Evolutionary conservation across 345 rosid species (phyloP).

Genomic region (Conringia planisiliqua): DNA sequence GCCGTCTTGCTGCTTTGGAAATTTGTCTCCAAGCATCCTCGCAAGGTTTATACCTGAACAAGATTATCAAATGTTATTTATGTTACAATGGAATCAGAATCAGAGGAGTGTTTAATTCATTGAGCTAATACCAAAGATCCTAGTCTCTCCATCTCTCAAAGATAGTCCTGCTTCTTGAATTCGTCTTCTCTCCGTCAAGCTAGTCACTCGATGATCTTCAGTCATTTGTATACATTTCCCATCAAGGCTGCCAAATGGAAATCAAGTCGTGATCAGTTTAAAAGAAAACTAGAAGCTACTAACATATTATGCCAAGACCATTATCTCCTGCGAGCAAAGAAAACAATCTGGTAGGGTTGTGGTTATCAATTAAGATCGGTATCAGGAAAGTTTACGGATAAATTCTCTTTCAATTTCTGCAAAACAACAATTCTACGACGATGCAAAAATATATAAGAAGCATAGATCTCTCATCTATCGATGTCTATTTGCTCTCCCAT

Average conservation of each 20-base stretch:
- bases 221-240: constrained; percentile 79
- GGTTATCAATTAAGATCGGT: not conserved
- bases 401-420: constrained; percentile 1
- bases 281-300: not conserved
- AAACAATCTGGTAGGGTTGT: not conserved
- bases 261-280: not conserved
- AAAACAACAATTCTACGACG: not conserved
- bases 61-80: not conserved
- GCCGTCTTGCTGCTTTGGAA: constrained; percentile 79
- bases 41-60: constrained; percentile 82
- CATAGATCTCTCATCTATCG: constrained; percentile 15
- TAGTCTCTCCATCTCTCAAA: constrained; percentile 73
- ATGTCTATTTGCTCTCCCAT: constrained; percentile 10
- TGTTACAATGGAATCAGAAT: not conserved
- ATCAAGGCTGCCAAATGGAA: constrained; percentile 55
- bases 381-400: not conserved
- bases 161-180: constrained; percentile 62
- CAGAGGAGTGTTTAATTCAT: not conserved
- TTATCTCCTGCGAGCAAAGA: not conserved
- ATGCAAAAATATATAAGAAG: not conserved
- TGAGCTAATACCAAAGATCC: constrained; percentile 59
- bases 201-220: constrained; percentile 80
- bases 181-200: constrained; percentile 70
- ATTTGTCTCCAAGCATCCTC: constrained; percentile 97
- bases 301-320: not conserved